A percentile compares a stretch with the other conserved stretches of the same genome.
phyloP scores from a whole-genome alignment of 805 yeast genomes.

The Wickerhamiella brachini region DNA sequence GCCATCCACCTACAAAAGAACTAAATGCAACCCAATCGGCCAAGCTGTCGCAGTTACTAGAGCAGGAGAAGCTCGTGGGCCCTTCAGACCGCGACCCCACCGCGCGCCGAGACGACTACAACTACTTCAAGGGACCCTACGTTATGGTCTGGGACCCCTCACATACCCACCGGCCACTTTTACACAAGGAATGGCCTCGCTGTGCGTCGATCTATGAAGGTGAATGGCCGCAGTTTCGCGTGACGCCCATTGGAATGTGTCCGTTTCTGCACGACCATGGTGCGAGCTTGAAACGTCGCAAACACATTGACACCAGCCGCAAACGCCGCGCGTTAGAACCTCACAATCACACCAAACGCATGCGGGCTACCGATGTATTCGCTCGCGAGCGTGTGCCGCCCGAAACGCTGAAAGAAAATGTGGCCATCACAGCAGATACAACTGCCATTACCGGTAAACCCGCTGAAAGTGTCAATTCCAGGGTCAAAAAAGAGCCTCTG shows the following conservation, averaged over 20 bases:
- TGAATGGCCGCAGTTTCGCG: slow-evolving; percentile 47
- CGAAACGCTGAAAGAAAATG: neutral
- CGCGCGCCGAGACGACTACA: slow-evolving; percentile 72
- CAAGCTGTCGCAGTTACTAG: slow-evolving; percentile 45
- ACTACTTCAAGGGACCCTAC: slow-evolving; percentile 63
- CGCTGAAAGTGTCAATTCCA: too few species aligned
- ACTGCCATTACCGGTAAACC: too few species aligned
- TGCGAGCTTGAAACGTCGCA: slow-evolving; percentile 1
- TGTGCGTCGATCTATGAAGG: slow-evolving; percentile 25
- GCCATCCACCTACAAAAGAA: slow-evolving; percentile 6
- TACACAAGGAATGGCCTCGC: slow-evolving; percentile 63
- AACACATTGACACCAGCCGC: neutral
- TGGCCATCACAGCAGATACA: too few species aligned
- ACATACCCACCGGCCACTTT: slow-evolving; percentile 66
- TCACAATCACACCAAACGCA: neutral
- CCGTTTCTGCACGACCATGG: slow-evolving; percentile 44
- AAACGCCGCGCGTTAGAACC: neutral
- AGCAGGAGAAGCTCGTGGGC: slow-evolving; percentile 60
- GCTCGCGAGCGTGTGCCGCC: too few species aligned
- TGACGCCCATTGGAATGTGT: slow-evolving; percentile 61
- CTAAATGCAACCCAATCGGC: slow-evolving; percentile 5
- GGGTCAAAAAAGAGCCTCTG: neutral
- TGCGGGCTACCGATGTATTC: neutral
- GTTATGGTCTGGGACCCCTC: slow-evolving; percentile 68
- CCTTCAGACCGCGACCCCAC: slow-evolving; percentile 80